These are phyloP conservation scores for Phaffia rhodozyma DNA, from an alignment of 1,284 basidiomycete species.

Conservation along the genomic window DNA sequence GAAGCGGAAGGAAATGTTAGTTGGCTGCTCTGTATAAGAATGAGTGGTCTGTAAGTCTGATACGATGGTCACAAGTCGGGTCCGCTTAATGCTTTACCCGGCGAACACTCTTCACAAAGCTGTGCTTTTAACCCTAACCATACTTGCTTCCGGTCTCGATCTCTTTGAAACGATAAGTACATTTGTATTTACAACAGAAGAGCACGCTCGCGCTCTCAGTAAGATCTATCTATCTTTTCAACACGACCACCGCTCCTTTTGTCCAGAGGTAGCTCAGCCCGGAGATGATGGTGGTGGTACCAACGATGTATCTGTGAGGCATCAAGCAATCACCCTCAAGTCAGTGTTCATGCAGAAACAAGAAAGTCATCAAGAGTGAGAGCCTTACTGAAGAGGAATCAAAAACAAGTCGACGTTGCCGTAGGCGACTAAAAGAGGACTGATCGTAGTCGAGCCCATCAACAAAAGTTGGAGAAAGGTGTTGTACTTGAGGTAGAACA, in stretches of 20 bases:
- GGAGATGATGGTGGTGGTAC: slow-evolving; percentile 80
- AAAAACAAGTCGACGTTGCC: slow-evolving; percentile 48
- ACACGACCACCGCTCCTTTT: too few relatives aligned
- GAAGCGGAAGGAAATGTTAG: neutral
- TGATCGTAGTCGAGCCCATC: slow-evolving; percentile 77
- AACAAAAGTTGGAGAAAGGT: slow-evolving; percentile 81
- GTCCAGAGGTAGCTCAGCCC: slow-evolving; percentile 41
- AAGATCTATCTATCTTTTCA: too few relatives aligned
- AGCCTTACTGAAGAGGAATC: slow-evolving; percentile 51
- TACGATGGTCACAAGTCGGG: too few relatives aligned
- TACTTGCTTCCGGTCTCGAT: too few relatives aligned
- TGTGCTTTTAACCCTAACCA: too few relatives aligned
- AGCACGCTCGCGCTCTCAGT: too few relatives aligned
- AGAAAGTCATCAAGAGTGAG: neutral
- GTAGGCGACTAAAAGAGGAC: slow-evolving; percentile 53
- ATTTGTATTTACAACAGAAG: too few relatives aligned
- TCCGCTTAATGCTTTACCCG: too few relatives aligned
- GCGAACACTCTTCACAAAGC: too few relatives aligned
- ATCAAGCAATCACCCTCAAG: slow-evolving; percentile 25
- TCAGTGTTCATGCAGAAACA: neutral
- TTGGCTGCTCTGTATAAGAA: too few relatives aligned
- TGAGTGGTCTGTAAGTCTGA: too few relatives aligned
- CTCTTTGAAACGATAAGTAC: too few relatives aligned
- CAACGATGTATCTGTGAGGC: slow-evolving; percentile 59
- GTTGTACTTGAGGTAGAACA: slow-evolving; percentile 51